These are phyloP conservation scores for Wickerhamomyces subpelliculosus DNA, from an alignment of 805 yeast species.

Conservation along the genomic window DNA sequence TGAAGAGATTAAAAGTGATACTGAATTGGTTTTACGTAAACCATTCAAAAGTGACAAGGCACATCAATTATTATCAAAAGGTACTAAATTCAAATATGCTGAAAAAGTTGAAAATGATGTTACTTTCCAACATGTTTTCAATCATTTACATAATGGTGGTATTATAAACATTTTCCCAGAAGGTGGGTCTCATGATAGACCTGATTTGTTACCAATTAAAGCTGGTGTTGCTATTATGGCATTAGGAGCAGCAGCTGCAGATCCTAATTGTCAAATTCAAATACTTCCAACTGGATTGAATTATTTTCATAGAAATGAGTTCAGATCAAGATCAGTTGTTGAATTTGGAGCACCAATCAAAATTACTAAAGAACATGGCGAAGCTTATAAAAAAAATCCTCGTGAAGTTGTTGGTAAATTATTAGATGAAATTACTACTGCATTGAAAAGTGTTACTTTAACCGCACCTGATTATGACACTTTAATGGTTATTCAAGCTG, in stretches of 20 bases:
- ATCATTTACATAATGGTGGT: constrained; percentile 68
- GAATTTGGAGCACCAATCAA: constrained; percentile 89
- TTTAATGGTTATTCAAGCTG: constrained; percentile 89
- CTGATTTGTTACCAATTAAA: constrained; percentile 83
- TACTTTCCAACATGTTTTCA: constrained; percentile 78
- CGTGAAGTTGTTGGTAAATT: constrained; percentile 70
- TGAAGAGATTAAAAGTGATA: constrained; percentile 59
- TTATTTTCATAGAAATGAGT: constrained; percentile 90
- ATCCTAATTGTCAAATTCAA: constrained; percentile 67
- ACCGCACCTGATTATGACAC: constrained; percentile 92
- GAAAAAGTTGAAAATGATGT: constrained; percentile 75
- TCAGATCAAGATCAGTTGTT: constrained; percentile 88
- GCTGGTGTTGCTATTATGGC: constrained; percentile 99
- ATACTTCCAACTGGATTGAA: constrained; percentile 96
- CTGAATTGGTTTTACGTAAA: constrained; percentile 57
- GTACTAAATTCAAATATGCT: constrained; percentile 68
- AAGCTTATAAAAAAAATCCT: constrained; percentile 56
- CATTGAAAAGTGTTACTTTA: constrained; percentile 84
- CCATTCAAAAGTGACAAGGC: constrained; percentile 55
- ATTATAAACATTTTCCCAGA: constrained; percentile 93
- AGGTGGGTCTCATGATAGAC: constrained; percentile 96
- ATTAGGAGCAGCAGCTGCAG: constrained; percentile 77
- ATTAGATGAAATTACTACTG: constrained; percentile 64
- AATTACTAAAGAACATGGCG: constrained; percentile 54
- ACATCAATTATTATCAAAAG: constrained; percentile 41